Conservation (phyloP, 192 early-diverging fungal species). For the Coemansia sp. region DNA sequence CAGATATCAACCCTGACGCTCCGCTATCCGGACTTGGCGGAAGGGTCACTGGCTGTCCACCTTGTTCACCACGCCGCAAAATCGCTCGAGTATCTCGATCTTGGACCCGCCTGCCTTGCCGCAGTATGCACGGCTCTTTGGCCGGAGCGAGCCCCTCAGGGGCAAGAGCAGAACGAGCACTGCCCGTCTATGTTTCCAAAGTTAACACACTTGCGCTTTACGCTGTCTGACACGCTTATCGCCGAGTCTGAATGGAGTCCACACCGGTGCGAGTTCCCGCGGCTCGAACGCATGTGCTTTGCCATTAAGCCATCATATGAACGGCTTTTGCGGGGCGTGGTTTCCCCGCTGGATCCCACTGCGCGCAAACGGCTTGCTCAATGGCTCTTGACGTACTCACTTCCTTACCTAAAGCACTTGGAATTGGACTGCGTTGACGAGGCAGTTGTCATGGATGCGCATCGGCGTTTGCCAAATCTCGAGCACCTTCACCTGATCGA, state of each 20-base stretch:
- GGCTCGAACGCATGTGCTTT: constrained; percentile 4
- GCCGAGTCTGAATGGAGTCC: neutral
- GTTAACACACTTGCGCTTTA: neutral
- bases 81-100: constrained; percentile 17
- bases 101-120: neutral
- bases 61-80: constrained; percentile 8
- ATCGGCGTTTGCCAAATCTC: neutral
- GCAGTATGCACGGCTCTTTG: constrained; percentile 8
- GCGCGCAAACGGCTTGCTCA: constrained; percentile 1
- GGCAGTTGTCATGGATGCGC: neutral
- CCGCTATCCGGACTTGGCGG: neutral
- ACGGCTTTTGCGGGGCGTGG: neutral
- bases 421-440: constrained; percentile 9
- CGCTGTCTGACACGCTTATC: neutral
- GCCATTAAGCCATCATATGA: neutral
- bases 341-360: neutral
- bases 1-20: constrained; percentile 12
- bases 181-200: neutral
- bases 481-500: neutral
- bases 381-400: neutral
- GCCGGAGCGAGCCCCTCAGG: neutral
- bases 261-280: neutral
- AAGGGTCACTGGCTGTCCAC: neutral
- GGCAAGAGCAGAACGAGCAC: neutral
- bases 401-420: neutral